phyloP scores from a whole-genome alignment of 345 rosid genomes.

The Lepidium didymum region DNA sequence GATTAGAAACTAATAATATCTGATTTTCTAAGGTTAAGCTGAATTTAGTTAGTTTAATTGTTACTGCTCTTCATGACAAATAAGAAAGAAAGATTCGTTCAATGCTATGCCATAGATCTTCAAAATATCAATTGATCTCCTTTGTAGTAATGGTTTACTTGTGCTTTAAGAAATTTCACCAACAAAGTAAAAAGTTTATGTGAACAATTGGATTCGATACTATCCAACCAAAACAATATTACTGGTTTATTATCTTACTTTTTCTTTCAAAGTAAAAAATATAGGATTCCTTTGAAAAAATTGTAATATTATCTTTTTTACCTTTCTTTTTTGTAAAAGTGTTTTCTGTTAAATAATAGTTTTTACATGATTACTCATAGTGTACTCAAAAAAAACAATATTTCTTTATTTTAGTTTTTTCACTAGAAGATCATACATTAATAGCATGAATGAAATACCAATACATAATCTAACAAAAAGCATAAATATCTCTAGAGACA shows the following conservation, averaged over 20 bases:
- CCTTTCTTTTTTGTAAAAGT: too few species aligned
- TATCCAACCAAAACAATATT: neutral
- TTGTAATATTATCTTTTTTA: too few species aligned
- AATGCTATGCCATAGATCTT: neutral
- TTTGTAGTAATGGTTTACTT: neutral
- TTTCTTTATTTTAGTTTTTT: too few species aligned
- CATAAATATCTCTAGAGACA: too few species aligned
- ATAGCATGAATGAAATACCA: too few species aligned
- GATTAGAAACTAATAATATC: neutral
- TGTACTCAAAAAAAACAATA: too few species aligned
- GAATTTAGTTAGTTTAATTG: neutral
- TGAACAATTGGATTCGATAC: neutral
- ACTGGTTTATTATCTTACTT: neutral
- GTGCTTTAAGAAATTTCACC: neutral
- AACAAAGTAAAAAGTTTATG: neutral
- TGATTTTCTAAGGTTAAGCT: neutral
- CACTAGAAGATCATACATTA: too few species aligned
- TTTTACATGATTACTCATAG: too few species aligned
- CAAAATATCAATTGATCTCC: neutral
- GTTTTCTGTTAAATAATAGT: too few species aligned
- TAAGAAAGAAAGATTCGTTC: neutral
- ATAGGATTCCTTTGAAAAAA: too few species aligned
- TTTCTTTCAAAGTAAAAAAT: too few species aligned
- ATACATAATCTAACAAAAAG: too few species aligned
- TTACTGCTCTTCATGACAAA: neutral